Conservation (phyloP, 441 rosid species). For the Jatropha podagrica region DNA sequence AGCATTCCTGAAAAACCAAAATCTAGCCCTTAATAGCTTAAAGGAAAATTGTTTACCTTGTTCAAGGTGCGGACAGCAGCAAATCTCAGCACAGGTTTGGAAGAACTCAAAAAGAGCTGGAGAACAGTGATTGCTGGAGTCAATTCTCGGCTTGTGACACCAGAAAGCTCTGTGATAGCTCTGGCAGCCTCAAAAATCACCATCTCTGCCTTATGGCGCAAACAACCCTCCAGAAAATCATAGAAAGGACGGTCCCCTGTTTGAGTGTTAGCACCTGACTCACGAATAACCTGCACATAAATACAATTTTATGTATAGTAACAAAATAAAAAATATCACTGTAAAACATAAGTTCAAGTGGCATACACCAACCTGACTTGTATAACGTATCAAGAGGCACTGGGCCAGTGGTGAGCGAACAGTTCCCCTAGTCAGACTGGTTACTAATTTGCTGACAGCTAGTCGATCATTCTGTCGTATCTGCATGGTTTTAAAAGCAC, state of each 20-base stretch:
- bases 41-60: conserved; percentile 56
- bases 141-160: conserved; percentile 86
- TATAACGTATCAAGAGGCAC: conserved; percentile 91
- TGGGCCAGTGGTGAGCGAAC: conserved; percentile 98
- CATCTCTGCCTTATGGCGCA: conserved; percentile 98
- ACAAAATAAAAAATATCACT: neutral
- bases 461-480: conserved; percentile 95
- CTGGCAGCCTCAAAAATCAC: conserved; percentile 99
- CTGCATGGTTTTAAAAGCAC: conserved; percentile 39
- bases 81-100: conserved; percentile 95
- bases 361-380: conserved; percentile 66
- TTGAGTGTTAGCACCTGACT: conserved; percentile 68
- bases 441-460: conserved; percentile 95
- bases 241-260: conserved; percentile 94
- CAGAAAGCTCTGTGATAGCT: conserved; percentile 95
- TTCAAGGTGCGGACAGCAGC: conserved; percentile 98
- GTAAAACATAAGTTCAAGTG: conserved; percentile 9
- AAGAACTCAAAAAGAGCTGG: conserved; percentile 92
- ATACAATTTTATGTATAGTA: conserved; percentile 7
- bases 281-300: conserved; percentile 71
- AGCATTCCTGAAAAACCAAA: neutral
- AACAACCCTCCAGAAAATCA: conserved; percentile 94
- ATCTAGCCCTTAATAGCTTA: conserved; percentile 1
- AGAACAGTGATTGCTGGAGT: conserved; percentile 99
- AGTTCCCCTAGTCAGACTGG: conserved; percentile 90